Evolutionary conservation across 768 basidiomycete genomes (phyloP), one percentile per base, ranked within the genome.

Genomic region (Xerocomus potaroensis): DNA sequence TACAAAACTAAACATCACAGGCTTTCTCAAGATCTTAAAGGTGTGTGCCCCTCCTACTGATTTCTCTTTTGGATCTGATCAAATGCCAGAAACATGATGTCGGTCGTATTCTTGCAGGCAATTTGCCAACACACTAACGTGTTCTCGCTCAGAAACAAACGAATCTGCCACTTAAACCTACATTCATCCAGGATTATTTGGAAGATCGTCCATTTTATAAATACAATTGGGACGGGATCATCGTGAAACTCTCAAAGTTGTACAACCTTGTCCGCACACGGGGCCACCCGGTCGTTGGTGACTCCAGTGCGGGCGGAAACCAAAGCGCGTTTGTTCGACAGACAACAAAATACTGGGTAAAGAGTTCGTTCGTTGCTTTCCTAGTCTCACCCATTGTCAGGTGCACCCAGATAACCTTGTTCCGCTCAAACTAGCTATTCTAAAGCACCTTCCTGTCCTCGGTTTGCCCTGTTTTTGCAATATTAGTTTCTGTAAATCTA

Each of bases 291-390:
- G 85, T 91, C 2, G 80, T 87, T 47, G 96, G 96, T 19, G 96
- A 99, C 61, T 81, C 93, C 2, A 85, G 84, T 56, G 96, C 96
- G 1, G 96, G 96, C 23, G 94, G 95, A 1, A 87, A 69, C 55
- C 96, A 99, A 72, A 96, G 89, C 55, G 96, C 95, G 2, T 99
- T 99, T 60, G 90, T 97, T n/a, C 71, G 96, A 32, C 93, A 96
- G 68, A 99, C 96, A 27, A 98, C 96, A 10, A 99, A 99, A 65
- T 99, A 99, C 61, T 99, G 96, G 96, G 95, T 90, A 62, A 42
- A 8, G 58, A 15, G n/a, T n/a, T 27, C 10, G n/a, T n/a, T n/a
- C 16, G 9, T 2, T 29, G 29, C 6, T 34, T 21, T 16, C 27
- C 38, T 27, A 38, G 7, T 51, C 56, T 52, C 37, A 56, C 31